Percentiles rank a stretch among this genome's conserved stretches.
Evolutionary conservation across 2,329 filamentous ascomycete genomes (phyloP).

Genomic region (Aphanocladium album): DNA sequence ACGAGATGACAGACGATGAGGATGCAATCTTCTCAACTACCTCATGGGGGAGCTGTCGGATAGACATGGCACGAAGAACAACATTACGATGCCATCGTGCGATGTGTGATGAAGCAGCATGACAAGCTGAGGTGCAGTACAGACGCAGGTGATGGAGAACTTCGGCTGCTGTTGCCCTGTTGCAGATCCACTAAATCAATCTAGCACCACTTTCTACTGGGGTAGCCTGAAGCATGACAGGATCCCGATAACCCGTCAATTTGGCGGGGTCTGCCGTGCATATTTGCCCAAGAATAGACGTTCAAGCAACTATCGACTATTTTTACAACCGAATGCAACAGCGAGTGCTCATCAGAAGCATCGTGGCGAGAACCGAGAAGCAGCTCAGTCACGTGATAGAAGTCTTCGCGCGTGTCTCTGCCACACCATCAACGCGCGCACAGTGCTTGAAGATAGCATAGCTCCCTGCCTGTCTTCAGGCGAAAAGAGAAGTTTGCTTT

Average conservation of each 20-base stretch:
- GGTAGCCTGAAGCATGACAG: constrained; percentile 5
- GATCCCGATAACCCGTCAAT: neutral
- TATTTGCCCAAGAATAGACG: neutral
- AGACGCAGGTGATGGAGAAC: neutral
- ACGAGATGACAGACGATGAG: constrained; percentile 69
- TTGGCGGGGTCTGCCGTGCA: constrained; percentile 1
- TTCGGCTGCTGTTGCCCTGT: neutral
- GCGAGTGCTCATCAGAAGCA: neutral
- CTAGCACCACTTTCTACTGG: constrained; percentile 10
- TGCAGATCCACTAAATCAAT: neutral
- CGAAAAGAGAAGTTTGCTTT: neutral
- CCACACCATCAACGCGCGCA: neutral
- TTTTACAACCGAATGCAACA: neutral
- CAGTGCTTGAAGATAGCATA: neutral
- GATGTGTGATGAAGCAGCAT: neutral
- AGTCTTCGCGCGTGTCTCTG: neutral
- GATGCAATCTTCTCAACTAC: constrained; percentile 79
- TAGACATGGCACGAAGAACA: constrained; percentile 46
- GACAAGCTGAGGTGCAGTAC: neutral
- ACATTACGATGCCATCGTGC: neutral
- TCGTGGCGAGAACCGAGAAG: neutral
- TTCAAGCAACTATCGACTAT: neutral
- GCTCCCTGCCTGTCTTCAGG: neutral
- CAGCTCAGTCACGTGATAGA: constrained; percentile 6
- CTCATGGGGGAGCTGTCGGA: constrained; percentile 63